Conservation (phyloP, 257 asterid genomes). For the Oldenlandia corymbosa region DNA sequence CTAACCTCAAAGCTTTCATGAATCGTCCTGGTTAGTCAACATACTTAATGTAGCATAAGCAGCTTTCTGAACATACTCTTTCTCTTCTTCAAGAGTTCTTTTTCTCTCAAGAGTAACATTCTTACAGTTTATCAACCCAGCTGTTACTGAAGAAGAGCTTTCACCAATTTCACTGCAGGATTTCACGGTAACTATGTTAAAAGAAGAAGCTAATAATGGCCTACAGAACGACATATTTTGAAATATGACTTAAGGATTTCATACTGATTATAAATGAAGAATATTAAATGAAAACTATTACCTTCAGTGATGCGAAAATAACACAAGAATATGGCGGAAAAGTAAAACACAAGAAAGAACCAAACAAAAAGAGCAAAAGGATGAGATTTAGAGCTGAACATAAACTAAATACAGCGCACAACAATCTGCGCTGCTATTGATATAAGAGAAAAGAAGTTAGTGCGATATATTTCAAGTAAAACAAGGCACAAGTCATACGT, state of each 20-base stretch:
- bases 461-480: no score
- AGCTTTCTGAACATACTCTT: conserved; percentile 67
- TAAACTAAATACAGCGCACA: no score
- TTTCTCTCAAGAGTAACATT: conserved; percentile 61
- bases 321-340: no score
- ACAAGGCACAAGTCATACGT: not conserved
- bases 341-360: not conserved
- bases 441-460: no score
- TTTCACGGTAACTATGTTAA: conserved; percentile 9
- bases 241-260: not conserved
- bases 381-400: not conserved
- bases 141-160: conserved; percentile 53
- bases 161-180: conserved; percentile 64
- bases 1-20: conserved; percentile 35
- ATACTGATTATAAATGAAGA: not conserved
- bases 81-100: conserved; percentile 64
- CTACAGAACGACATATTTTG: not conserved
- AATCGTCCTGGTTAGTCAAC: conserved; percentile 43
- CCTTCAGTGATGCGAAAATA: not conserved
- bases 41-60: conserved; percentile 72
- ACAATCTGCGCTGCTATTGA: no score
- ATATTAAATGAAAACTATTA: not conserved
- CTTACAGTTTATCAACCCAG: conserved; percentile 65
- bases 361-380: not conserved
- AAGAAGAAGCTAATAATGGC: not conserved